These are phyloP conservation scores for Achlya hypogyna DNA, from an alignment of 352 stramenopile genomes.

Conservation along the genomic window DNA sequence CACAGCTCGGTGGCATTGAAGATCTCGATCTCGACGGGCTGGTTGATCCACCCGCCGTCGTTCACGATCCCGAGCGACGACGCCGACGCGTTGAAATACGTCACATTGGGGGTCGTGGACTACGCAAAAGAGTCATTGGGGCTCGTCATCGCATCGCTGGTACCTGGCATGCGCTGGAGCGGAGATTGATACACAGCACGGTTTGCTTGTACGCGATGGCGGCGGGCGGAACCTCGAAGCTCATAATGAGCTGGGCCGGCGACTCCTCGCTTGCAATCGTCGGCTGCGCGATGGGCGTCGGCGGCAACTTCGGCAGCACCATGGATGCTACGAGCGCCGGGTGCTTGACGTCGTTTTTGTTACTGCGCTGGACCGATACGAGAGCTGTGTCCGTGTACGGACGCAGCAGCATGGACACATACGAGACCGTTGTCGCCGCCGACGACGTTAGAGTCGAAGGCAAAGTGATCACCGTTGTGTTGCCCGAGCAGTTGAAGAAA, in stretches of 20 bases:
- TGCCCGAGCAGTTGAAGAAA: not conserved
- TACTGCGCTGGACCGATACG: not conserved
- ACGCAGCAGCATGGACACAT: not conserved
- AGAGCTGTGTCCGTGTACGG: not conserved
- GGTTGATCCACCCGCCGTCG: not conserved
- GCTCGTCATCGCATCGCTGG: not conserved
- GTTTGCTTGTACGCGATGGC: not conserved
- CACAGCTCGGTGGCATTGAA: not conserved
- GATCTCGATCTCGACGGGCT: not conserved
- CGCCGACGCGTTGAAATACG: not conserved
- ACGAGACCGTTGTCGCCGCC: not conserved
- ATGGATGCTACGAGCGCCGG: not conserved
- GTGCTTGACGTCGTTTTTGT: not conserved
- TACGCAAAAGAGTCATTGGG: no score
- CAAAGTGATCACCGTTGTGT: not conserved
- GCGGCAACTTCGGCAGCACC: not conserved
- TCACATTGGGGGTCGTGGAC: not conserved
- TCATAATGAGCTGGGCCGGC: not conserved
- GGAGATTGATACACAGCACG: not conserved
- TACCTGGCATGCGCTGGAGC: not conserved
- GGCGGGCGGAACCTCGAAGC: not conserved
- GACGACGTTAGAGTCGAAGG: not conserved
- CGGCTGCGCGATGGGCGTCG: not conserved
- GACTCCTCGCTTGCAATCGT: not conserved
- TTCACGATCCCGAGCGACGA: not conserved